Percentiles rank a stretch among this genome's conserved stretches.
These are phyloP conservation scores for Oemleria cerasiformis DNA, from an alignment of 306 rosid genomes.

Conservation along the genomic window DNA sequence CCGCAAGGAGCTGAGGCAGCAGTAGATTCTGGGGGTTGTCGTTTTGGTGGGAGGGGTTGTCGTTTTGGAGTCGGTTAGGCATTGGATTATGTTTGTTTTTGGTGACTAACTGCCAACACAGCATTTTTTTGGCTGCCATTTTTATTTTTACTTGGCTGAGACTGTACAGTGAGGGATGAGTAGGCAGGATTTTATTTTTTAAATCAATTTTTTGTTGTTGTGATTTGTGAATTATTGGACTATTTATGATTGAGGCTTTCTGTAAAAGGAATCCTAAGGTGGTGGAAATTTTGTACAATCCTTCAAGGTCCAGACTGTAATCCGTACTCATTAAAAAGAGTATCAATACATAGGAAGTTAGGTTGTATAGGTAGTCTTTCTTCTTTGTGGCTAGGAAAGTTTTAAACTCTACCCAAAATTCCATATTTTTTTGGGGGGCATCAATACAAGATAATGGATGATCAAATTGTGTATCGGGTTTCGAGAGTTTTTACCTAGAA, in stretches of 20 bases:
- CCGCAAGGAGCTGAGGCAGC: conserved; percentile 41
- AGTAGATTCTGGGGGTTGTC: conserved; percentile 10
- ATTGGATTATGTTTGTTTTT: conserved; percentile 11
- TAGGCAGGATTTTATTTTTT: not conserved
- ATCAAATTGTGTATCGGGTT: too few relatives aligned
- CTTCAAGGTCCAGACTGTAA: not conserved
- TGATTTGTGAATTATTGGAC: not conserved
- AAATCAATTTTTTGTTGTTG: not conserved
- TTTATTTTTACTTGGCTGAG: conserved; percentile 5
- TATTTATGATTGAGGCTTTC: not conserved
- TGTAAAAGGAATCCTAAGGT: conserved; percentile 15
- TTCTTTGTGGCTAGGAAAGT: too few relatives aligned
- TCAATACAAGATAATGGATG: too few relatives aligned
- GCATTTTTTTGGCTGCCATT: conserved; percentile 23
- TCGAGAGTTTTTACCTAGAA: too few relatives aligned
- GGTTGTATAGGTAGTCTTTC: too few relatives aligned
- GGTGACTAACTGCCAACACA: conserved; percentile 18
- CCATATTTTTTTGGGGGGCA: too few relatives aligned
- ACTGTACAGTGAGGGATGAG: conserved; percentile 29
- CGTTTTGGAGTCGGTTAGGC: conserved; percentile 22
- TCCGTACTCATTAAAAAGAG: too few relatives aligned
- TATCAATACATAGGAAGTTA: too few relatives aligned
- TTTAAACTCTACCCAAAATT: too few relatives aligned
- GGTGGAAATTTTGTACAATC: not conserved
- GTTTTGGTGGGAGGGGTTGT: conserved; percentile 14